Base-by-base conservation (phyloP, 768 basidiomycete genomes). In the Xerocomus spinulosus region DNA sequence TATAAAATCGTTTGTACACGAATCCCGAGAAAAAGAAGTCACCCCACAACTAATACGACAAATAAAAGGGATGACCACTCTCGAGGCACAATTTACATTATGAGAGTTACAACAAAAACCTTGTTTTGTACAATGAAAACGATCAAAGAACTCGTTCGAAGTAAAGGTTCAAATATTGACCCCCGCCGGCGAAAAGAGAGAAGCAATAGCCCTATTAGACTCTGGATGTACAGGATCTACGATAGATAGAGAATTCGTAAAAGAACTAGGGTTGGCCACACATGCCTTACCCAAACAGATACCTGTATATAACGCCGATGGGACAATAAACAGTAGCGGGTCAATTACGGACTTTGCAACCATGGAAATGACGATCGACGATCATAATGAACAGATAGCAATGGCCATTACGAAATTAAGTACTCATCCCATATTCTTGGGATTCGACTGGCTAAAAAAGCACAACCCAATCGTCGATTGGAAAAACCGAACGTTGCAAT, bases 291-390 rank as follows among this genome's bases (percentile, higher is more conserved):
- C 54, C 5, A 20, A 12, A 0, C 36, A 48, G 0, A 56, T 61
- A 1, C 51, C 42, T 0, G 54, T 60, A 3, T 57, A 55, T 25
- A 60, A 60, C 43, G 49, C 54, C 0, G 51, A 60, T 39, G 58
- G 54, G 1, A 36, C 44, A 0, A 9, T 41, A 0, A 60, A 60
- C 18, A 13, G 9, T 0, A 28, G 29, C 0, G 51, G 58, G 9
- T 9, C 15, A 9, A 60, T 60, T 28, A 45, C 39, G 2, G 25
- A 51, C 0, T 44, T 30, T 5, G 50, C 48, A 1, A 39, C 18
- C 0, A 5, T 44, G 0, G 5, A 25, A 7, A 17, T 49, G 5
- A 18, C 18, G 0, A 49, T 49, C 9, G 42, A 23, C 0, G 17
- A 17, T 8, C 48, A 44, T 23, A 0, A 0, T 1, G 41, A 44